A percentile compares a stretch with the other conserved stretches of the same genome.
These are phyloP conservation scores for Thalassiosira hispida DNA, from an alignment of 352 stramenopile species.

Conservation along the genomic window DNA sequence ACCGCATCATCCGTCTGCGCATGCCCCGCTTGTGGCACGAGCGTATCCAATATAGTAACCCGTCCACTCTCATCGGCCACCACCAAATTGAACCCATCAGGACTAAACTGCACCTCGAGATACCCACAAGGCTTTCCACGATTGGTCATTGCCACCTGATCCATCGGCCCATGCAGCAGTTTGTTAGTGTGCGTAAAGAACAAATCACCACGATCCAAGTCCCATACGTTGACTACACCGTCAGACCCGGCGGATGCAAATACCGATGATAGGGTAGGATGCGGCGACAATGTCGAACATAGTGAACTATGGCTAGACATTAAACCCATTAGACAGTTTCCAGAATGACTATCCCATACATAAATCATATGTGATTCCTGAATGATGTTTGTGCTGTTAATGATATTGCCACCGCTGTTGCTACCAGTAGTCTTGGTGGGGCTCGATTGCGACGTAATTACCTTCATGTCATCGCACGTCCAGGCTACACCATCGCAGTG, in stretches of 20 bases:
- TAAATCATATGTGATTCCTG: slow-evolving; percentile 73
- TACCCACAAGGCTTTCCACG: slow-evolving; percentile 65
- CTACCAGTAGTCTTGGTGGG: slow-evolving; percentile 51
- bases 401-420: too few species aligned
- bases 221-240: slow-evolving; percentile 72
- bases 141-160: slow-evolving; percentile 21
- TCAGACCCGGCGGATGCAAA: slow-evolving; percentile 72
- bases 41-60: slow-evolving; percentile 72
- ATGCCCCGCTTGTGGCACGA: slow-evolving; percentile 4
- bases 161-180: slow-evolving; percentile 57
- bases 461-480: slow-evolving; percentile 84
- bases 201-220: slow-evolving; percentile 66
- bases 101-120: slow-evolving; percentile 74
- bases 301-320: slow-evolving; percentile 59
- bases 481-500: slow-evolving; percentile 83
- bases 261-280: slow-evolving; percentile 69
- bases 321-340: slow-evolving; percentile 76
- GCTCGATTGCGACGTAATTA: slow-evolving; percentile 86
- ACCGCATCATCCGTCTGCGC: too few species aligned
- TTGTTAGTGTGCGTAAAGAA: slow-evolving; percentile 71
- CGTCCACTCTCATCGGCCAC: slow-evolving; percentile 76
- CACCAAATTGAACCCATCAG: slow-evolving; percentile 66
- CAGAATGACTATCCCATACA: slow-evolving; percentile 74
- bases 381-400: slow-evolving; percentile 59
- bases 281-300: slow-evolving; percentile 69